A percentile compares a stretch with the other conserved stretches of the same genome.
These are phyloP conservation scores for Backusella luteola DNA, from an alignment of 192 early-diverging fungal genomes.

Conservation along the genomic window DNA sequence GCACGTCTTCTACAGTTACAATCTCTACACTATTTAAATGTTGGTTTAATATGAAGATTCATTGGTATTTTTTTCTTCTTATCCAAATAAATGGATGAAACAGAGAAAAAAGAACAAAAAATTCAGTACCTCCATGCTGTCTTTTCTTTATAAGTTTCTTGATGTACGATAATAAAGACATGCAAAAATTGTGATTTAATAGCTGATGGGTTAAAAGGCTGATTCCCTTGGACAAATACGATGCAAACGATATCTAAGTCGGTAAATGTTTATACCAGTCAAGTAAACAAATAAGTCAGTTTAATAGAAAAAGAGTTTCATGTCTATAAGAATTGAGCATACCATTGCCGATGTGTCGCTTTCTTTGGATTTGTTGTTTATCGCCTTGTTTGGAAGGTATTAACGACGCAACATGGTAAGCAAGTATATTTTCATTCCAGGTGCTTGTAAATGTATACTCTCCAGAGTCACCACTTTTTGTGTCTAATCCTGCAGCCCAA, in stretches of 20 bases:
- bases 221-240: slow-evolving; percentile 52
- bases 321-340: not conserved
- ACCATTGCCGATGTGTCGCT: slow-evolving; percentile 63
- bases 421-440: slow-evolving; percentile 74
- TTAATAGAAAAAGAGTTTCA: not conserved
- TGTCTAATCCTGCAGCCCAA: slow-evolving; percentile 76
- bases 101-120: slow-evolving; percentile 1
- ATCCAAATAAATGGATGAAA: not conserved
- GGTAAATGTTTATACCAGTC: not conserved
- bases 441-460: slow-evolving; percentile 67
- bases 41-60: not conserved
- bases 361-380: slow-evolving; percentile 67
- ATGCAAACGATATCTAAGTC: slow-evolving; percentile 58
- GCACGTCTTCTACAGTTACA: slow-evolving; percentile 44
- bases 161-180: slow-evolving; percentile 54
- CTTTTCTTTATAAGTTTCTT: slow-evolving; percentile 20
- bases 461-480: slow-evolving; percentile 65
- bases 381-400: slow-evolving; percentile 67
- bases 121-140: slow-evolving; percentile 26
- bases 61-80: not conserved
- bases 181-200: slow-evolving; percentile 61
- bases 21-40: slow-evolving; percentile 32
- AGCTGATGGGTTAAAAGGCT: slow-evolving; percentile 51
- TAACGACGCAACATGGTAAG: slow-evolving; percentile 77
- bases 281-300: not conserved